A percentile compares a stretch with the other conserved stretches of the same genome.
Evolutionary conservation across 2,329 filamentous ascomycete genomes (phyloP).

Genomic region (Fusarium pseudograminearum): DNA sequence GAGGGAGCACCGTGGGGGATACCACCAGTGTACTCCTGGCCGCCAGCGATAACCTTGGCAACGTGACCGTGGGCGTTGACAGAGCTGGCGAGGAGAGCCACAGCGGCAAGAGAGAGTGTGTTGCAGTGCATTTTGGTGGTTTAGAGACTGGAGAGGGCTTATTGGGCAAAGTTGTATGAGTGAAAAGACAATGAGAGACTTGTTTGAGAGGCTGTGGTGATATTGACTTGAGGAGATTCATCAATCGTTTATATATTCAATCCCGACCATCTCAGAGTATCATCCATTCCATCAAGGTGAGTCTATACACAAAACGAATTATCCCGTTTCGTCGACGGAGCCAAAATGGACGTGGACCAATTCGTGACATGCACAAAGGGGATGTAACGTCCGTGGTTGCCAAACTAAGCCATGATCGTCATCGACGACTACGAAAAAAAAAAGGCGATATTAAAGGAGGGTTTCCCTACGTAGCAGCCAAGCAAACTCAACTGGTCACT

Average conservation of each 20-base stretch:
- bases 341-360: constrained; percentile 23
- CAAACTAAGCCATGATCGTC: constrained; percentile 20
- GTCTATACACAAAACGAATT: constrained; percentile 16
- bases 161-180: constrained; percentile 3
- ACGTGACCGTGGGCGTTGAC: constrained; percentile 50
- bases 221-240: background rate
- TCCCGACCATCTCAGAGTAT: background rate
- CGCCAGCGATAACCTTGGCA: constrained; percentile 41
- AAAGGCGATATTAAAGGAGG: constrained; percentile 27
- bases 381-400: constrained; percentile 27
- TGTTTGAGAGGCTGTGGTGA: constrained; percentile 11
- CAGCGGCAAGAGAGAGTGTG: constrained; percentile 28
- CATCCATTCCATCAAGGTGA: background rate
- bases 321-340: constrained; percentile 35
- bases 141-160: background rate
- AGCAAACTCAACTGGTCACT: constrained; percentile 15
- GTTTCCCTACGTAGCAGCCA: constrained; percentile 15
- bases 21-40: constrained; percentile 50
- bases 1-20: constrained; percentile 45
- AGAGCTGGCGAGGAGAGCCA: constrained; percentile 43
- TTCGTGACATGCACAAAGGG: constrained; percentile 30
- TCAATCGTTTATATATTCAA: constrained; percentile 24
- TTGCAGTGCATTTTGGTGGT: constrained; percentile 22
- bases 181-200: constrained; percentile 11
- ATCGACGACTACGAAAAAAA: constrained; percentile 1